phyloP scores from a whole-genome alignment of 2,329 filamentous ascomycete genomes.

The Reticulascus tulasneorum region DNA sequence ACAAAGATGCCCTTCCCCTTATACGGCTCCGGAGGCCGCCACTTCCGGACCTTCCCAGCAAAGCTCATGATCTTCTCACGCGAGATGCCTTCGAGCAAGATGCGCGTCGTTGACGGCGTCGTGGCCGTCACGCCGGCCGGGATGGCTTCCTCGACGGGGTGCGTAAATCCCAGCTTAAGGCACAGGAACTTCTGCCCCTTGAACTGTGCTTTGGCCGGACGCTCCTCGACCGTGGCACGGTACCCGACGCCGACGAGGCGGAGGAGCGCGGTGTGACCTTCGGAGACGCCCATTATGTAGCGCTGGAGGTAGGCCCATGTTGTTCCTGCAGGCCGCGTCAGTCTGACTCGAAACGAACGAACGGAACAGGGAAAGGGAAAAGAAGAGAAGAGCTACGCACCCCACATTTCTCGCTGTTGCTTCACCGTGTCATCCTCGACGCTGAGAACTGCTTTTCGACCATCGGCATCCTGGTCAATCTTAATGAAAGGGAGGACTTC shows the following conservation, averaged over 20 bases:
- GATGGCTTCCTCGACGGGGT: conserved; percentile 86
- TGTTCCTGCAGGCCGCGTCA: conserved; percentile 59
- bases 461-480: conserved; percentile 62
- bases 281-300: conserved; percentile 88
- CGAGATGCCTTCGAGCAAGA: conserved; percentile 83
- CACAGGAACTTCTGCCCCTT: conserved; percentile 84
- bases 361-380: background rate
- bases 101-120: conserved; percentile 84
- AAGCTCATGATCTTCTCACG: conserved; percentile 87
- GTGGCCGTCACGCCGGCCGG: conserved; percentile 80
- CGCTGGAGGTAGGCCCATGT: conserved; percentile 86
- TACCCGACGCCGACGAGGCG: conserved; percentile 94
- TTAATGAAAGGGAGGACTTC: conserved; percentile 75
- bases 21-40: conserved; percentile 93
- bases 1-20: conserved; percentile 99
- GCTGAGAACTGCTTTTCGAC: conserved; percentile 61
- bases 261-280: conserved; percentile 91
- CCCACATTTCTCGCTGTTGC: conserved; percentile 94
- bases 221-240: conserved; percentile 79
- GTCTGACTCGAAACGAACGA: conserved; percentile 1
- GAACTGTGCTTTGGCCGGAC: conserved; percentile 68
- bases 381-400: conserved; percentile 42
- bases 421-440: conserved; percentile 65
- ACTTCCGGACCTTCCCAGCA: conserved; percentile 80
- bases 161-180: conserved; percentile 93